Base-by-base conservation (phyloP, 768 basidiomycete genomes). In the Dioszegia aurantiaca region DNA sequence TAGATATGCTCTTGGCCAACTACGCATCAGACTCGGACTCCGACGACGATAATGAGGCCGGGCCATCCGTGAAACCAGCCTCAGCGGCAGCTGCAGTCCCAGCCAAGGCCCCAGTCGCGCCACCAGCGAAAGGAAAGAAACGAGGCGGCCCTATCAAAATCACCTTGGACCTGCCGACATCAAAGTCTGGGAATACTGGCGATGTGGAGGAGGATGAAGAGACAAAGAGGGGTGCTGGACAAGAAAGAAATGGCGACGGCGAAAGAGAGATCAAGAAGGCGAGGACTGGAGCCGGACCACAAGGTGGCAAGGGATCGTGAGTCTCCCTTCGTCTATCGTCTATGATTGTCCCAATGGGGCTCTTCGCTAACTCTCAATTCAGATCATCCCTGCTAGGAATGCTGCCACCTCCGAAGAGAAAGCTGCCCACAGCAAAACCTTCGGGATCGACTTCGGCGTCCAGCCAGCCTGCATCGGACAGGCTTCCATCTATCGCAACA, bases 341-440 rank as follows among this genome's bases (percentile, higher is more conserved):
- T 28, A 23, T 33, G 33, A 46, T 37, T 24, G 37, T 17, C 2
- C 43, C 30, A 21, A 16, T 31, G 47, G 30, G 5, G 28, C 37
- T 27, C 17, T 39, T 36, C 21, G 40, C 54, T 57, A 28, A 57
- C 36, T 3, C 33, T 14, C 6, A 31, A 19, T 2, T 2, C 39
- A 73, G 72, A 0, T 73, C 72, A 23, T 48, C 65, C 0, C 53
- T 77, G 44, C 51, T 77, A 3, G 73, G 69, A 1, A 70, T 77
- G 71, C 55, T 77, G 1, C 75, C 75, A 10, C 59, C 73, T 28
- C 75, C 75, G 0, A 77, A 77, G 56, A 47, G 73, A n/a, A 69
- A 70, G 53, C 54, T 74, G 24, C 68, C 69, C 4, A 23, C 31
- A 28, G 12, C 58, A 10, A 49, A 27, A 17, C 24, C 64, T 27